Evolutionary conservation across 352 stramenopile genomes (phyloP), one percentile per base, ranked within the genome.

Genomic region (Globisporangium megalacanthum): DNA sequence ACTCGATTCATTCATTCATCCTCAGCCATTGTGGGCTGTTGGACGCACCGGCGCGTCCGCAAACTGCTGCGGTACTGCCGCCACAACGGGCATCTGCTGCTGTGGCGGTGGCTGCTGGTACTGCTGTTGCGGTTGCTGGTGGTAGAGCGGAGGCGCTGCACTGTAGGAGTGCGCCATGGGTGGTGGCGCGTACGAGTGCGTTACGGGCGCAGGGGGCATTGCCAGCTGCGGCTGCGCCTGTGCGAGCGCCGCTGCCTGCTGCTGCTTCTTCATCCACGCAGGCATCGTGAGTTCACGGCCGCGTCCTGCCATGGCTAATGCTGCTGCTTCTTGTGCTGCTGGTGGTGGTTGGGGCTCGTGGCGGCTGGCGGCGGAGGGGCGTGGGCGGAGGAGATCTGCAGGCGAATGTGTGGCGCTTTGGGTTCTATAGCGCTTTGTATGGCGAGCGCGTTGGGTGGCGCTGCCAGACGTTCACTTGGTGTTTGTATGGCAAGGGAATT

Each of bases 261-360:
- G 46, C 54, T 92, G 77, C 66, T 93, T 89, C 65, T 86, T 92
- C 83, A 95, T 93, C 86, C 86, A 95, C 62, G 86, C 86, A 20
- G 86, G 86, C 51, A 95, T 72, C 68, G 82, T 92, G 61, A 95
- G 77, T 59, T 88, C 82, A 31, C 83, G 79, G 70, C 86, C 86
- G 45, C 86, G 78, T 20, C 83, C 86, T n/a, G 78, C 80, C 80
- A 91, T 90, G 29, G 17, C 31, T 48, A 29, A 4, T 29, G 25
- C 25, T 61, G 42, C 20, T 58, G 25, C 25, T 29, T 29, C 25
- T 29, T 4, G 25, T 29, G 25, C 25, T 29, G 25, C 25, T 4
- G 25, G 2, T 29, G 25, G 25, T 29, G 25, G 31, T 14, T 55
- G 15, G 39, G 36, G 20, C 39, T 17, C 3, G n/a, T 42, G 10